phyloP scores from a whole-genome alignment of 768 basidiomycete genomes.

The Amyloporia xantha region DNA sequence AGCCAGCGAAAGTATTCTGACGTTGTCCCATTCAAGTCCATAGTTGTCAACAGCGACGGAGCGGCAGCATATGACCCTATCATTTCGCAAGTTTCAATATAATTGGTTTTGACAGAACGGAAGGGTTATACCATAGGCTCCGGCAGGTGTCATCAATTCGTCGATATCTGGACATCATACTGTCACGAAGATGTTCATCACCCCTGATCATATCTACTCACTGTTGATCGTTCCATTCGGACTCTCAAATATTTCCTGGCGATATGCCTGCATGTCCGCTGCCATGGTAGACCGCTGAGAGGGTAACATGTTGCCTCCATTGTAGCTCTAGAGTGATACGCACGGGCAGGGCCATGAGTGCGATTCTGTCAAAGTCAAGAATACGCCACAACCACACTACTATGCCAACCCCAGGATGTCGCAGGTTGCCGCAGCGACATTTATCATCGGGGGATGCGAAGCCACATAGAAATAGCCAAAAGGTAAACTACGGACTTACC shows the following conservation, averaged over 20 bases:
- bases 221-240: slow-evolving; percentile 53
- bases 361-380: too few relatives aligned
- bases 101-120: too few relatives aligned
- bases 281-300: slow-evolving; percentile 39
- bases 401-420: too few relatives aligned
- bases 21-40: slow-evolving; percentile 26
- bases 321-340: slow-evolving; percentile 41
- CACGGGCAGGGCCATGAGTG: background rate
- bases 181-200: too few relatives aligned
- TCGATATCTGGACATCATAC: slow-evolving; percentile 51
- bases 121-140: slow-evolving; percentile 52
- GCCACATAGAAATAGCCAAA: too few relatives aligned
- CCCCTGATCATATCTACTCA: slow-evolving; percentile 30
- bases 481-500: slow-evolving; percentile 36
- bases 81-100: too few relatives aligned
- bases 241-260: slow-evolving; percentile 51
- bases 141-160: slow-evolving; percentile 44
- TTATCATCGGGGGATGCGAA: too few relatives aligned
- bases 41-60: slow-evolving; percentile 49
- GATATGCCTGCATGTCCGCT: slow-evolving; percentile 43
- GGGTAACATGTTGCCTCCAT: slow-evolving; percentile 59
- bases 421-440: too few relatives aligned
- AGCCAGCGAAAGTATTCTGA: slow-evolving; percentile 57
- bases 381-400: too few relatives aligned
- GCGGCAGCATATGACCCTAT: slow-evolving; percentile 66